Percentiles rank a stretch among this genome's conserved stretches.
Conservation (phyloP, 768 basidiomycete species). For the Suillus variegatus region DNA sequence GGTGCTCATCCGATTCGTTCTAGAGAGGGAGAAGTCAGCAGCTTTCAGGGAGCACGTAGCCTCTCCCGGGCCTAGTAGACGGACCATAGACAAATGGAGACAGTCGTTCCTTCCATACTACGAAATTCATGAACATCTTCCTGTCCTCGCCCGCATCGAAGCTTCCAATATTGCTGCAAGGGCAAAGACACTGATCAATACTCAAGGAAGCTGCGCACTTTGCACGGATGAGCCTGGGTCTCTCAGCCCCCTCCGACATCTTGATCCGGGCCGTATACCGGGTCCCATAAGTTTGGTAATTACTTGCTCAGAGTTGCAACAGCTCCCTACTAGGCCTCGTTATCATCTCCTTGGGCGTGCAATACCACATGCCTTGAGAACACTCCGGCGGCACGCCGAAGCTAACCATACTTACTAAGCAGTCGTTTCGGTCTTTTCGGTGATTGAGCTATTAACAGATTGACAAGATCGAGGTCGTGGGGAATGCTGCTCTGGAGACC, state of each 20-base stretch:
- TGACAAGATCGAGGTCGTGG: slow-evolving; percentile 46
- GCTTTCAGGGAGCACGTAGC: neutral
- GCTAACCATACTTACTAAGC: neutral
- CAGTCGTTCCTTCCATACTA: neutral
- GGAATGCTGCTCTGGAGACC: slow-evolving; percentile 46
- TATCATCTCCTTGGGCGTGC: slow-evolving; percentile 39
- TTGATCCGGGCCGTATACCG: slow-evolving; percentile 47
- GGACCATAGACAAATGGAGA: neutral
- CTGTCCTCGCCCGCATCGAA: neutral
- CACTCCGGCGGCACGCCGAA: slow-evolving; percentile 37
- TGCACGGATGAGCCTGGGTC: neutral
- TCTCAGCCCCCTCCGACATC: slow-evolving; percentile 36
- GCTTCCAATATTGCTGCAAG: neutral
- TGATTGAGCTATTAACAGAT: slow-evolving; percentile 41
- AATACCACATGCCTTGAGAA: slow-evolving; percentile 46
- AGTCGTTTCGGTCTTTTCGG: slow-evolving; percentile 35
- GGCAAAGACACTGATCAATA: neutral
- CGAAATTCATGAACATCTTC: neutral
- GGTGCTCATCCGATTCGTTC: neutral
- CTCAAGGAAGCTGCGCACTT: neutral
- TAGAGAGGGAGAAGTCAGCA: neutral
- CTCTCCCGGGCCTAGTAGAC: neutral
- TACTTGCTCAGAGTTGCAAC: slow-evolving; percentile 33
- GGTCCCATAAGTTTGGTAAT: slow-evolving; percentile 43
- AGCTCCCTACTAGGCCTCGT: slow-evolving; percentile 10